Conservation (phyloP, 768 basidiomycete species). For the Leccinum boreale region DNA sequence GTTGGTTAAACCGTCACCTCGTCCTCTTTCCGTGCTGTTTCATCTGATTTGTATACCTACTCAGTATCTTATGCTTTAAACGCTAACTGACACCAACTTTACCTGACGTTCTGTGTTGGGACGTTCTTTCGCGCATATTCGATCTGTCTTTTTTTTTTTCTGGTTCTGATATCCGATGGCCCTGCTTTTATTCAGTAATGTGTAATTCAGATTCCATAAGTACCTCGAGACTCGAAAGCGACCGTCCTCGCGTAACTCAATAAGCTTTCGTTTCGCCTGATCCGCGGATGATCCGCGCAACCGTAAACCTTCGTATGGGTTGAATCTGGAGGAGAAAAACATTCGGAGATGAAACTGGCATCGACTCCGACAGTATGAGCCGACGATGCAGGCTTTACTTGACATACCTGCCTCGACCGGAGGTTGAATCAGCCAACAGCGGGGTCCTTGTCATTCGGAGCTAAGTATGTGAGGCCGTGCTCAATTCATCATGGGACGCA, state of each 20-base stretch:
- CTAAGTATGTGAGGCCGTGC: not conserved
- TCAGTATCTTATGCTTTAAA: conserved; percentile 31
- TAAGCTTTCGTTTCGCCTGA: conserved; percentile 10
- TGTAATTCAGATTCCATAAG: conserved; percentile 5
- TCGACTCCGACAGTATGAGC: conserved; percentile 20
- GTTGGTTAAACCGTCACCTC: conserved; percentile 9
- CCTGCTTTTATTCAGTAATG: conserved; percentile 7
- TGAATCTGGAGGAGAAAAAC: conserved; percentile 4
- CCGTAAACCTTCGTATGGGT: conserved; percentile 16
- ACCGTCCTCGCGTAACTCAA: conserved; percentile 12
- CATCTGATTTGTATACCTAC: conserved; percentile 28
- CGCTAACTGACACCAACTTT: conserved; percentile 22
- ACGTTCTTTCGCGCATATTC: conserved; percentile 2
- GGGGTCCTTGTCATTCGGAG: not conserved
- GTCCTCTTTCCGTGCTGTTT: conserved; percentile 12
- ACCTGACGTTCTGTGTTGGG: conserved; percentile 12
- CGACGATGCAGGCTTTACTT: not conserved
- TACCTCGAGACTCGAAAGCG: conserved; percentile 1
- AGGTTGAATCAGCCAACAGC: not conserved
- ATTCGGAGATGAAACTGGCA: conserved; percentile 27
- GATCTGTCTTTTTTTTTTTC: conserved; percentile 2
- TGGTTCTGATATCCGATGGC: not conserved
- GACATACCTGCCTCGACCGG: not conserved
- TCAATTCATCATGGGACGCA: not conserved
- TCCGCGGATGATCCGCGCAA: conserved; percentile 28